Evolutionary conservation across 2,329 filamentous ascomycete genomes (phyloP).

Genomic region (Fusarium pseudoanthophilum): DNA sequence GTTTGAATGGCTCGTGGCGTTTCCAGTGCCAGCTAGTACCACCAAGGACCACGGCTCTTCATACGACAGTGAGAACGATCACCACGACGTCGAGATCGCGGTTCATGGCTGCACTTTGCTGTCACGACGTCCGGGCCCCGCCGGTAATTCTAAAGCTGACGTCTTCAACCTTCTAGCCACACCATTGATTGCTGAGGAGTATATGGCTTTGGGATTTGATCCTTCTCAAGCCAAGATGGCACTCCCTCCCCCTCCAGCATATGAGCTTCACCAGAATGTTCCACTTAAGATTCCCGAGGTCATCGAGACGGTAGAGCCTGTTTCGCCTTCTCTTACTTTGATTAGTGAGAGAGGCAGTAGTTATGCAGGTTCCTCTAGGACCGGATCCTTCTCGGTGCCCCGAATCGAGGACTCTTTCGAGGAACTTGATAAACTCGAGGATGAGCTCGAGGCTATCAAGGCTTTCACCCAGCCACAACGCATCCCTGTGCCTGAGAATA

Average conservation of each 20-base stretch:
- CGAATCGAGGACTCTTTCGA: constrained; percentile 73
- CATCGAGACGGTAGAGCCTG: constrained; percentile 46
- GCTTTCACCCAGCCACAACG: constrained; percentile 51
- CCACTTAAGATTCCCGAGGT: constrained; percentile 48
- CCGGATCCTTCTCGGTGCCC: constrained; percentile 51
- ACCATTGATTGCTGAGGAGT: constrained; percentile 49
- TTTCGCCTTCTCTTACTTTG: constrained; percentile 49
- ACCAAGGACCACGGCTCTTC: constrained; percentile 30
- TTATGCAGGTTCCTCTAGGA: constrained; percentile 48
- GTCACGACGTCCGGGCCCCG: constrained; percentile 47
- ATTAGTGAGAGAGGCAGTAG: constrained; percentile 48
- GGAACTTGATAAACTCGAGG: constrained; percentile 70
- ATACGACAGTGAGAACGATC: constrained; percentile 17
- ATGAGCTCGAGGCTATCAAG: constrained; percentile 66
- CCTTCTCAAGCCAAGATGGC: constrained; percentile 38
- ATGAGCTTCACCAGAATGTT: constrained; percentile 33
- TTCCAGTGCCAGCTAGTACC: constrained; percentile 47
- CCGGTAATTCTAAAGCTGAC: constrained; percentile 46
- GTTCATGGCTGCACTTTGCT: constrained; percentile 66
- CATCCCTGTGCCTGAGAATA: constrained; percentile 46
- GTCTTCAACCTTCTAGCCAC: constrained; percentile 61
- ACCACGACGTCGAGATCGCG: constrained; percentile 42
- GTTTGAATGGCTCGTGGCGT: constrained; percentile 62
- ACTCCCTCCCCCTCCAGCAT: constrained; percentile 41
- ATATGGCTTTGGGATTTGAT: constrained; percentile 29